These are phyloP conservation scores for Polymyxa betae DNA, from an alignment of 208 protist genomes.

Conservation along the genomic window DNA sequence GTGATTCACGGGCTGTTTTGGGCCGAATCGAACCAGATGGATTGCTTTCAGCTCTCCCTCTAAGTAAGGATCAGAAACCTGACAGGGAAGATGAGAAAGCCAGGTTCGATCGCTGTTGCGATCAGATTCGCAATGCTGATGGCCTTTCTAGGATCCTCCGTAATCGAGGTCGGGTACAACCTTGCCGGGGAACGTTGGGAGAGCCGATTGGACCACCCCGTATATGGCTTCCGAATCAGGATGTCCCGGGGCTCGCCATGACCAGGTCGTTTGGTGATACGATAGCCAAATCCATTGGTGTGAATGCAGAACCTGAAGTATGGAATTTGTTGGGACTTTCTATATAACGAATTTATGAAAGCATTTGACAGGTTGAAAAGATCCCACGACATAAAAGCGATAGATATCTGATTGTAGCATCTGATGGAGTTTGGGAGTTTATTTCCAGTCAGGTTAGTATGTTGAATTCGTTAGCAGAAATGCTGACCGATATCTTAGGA, in stretches of 20 bases:
- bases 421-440: constrained; percentile 57
- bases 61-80: constrained; percentile 57
- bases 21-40: not conserved
- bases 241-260: constrained; percentile 59
- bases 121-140: not conserved
- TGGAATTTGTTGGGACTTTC: not conserved
- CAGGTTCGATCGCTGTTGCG: not conserved
- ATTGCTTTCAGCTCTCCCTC: not conserved
- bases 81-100: constrained; percentile 22
- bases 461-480: too few relatives aligned
- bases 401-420: constrained; percentile 43
- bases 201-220: constrained; percentile 47
- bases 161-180: constrained; percentile 47
- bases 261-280: constrained; percentile 59
- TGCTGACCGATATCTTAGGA: not conserved
- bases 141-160: not conserved
- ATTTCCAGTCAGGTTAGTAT: constrained; percentile 42
- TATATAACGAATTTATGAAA: not conserved
- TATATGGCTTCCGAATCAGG: constrained; percentile 54
- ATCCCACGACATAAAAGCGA: not conserved
- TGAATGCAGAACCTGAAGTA: constrained; percentile 54
- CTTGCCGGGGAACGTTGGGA: constrained; percentile 28
- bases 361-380: not conserved
- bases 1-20: constrained; percentile 18
- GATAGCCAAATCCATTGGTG: constrained; percentile 40